A percentile compares a stretch with the other conserved stretches of the same genome.
Conservation (phyloP, 2,329 filamentous ascomycete species). For the Fusarium sp. region DNA sequence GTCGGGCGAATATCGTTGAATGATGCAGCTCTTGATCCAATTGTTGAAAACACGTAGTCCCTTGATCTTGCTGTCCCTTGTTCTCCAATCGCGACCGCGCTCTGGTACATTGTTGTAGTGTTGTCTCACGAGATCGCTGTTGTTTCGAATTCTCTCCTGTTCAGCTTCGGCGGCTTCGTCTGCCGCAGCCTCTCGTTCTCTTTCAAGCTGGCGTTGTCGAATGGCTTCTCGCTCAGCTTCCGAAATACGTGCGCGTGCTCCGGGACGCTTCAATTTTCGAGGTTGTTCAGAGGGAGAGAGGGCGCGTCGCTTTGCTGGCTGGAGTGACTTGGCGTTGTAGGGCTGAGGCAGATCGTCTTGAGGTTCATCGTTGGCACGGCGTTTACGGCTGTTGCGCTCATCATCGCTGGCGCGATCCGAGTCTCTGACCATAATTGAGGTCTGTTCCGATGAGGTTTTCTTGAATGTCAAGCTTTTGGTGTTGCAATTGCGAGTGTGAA, state of each 20-base stretch:
- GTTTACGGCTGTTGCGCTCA: slow-evolving; percentile 48
- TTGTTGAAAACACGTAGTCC: slow-evolving; percentile 96
- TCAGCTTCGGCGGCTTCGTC: slow-evolving; percentile 54
- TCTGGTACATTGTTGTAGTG: slow-evolving; percentile 98
- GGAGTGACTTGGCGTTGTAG: slow-evolving; percentile 69
- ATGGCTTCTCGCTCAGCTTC: slow-evolving; percentile 76
- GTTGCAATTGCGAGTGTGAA: slow-evolving; percentile 8
- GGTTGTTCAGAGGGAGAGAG: slow-evolving; percentile 67
- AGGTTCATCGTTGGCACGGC: slow-evolving; percentile 52
- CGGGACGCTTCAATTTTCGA: slow-evolving; percentile 77
- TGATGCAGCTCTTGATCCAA: slow-evolving; percentile 97
- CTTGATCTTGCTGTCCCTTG: slow-evolving; percentile 94
- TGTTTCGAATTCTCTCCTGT: slow-evolving; percentile 62
- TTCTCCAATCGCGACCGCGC: slow-evolving; percentile 92
- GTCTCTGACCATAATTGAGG: slow-evolving; percentile 33
- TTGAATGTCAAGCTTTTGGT: background rate
- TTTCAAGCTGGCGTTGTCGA: slow-evolving; percentile 71
- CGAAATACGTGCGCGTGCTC: slow-evolving; percentile 74
- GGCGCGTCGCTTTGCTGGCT: slow-evolving; percentile 69
- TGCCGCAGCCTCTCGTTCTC: slow-evolving; percentile 59
- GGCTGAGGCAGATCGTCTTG: slow-evolving; percentile 66
- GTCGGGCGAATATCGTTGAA: slow-evolving; percentile 92
- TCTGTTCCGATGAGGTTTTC: background rate
- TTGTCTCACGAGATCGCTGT: slow-evolving; percentile 87
- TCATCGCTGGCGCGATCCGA: slow-evolving; percentile 27